These are phyloP conservation scores for Porphyrellus cyaneotinctus DNA, from an alignment of 768 basidiomycete genomes.

Conservation along the genomic window DNA sequence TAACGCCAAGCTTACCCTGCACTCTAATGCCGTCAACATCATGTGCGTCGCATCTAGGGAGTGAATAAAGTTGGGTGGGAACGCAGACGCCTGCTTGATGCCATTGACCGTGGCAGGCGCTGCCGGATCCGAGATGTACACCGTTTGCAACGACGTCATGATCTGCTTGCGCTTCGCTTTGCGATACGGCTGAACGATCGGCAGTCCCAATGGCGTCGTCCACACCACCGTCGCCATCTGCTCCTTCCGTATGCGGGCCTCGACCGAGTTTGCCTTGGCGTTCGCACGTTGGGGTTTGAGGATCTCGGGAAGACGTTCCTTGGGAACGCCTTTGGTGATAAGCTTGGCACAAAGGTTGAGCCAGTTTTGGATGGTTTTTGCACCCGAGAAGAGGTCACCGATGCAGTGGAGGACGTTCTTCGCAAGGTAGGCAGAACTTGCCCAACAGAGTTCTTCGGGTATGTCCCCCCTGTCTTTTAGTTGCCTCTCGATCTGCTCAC, in stretches of 20 bases:
- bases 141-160: conserved; percentile 77
- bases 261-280: conserved; percentile 20
- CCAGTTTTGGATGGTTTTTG: conserved; percentile 89
- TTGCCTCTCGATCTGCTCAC: conserved; percentile 91
- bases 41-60: conserved; percentile 98
- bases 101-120: conserved; percentile 74
- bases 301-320: conserved; percentile 54
- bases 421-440: conserved; percentile 73
- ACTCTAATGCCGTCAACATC: conserved; percentile 93
- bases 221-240: conserved; percentile 96
- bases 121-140: conserved; percentile 87
- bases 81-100: conserved; percentile 88
- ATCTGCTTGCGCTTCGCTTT: conserved; percentile 80
- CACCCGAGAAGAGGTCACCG: conserved; percentile 90
- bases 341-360: conserved; percentile 77
- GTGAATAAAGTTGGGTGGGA: conserved; percentile 99
- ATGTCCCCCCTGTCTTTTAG: conserved; percentile 73
- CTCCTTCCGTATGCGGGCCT: conserved; percentile 62
- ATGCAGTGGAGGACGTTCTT: conserved; percentile 76
- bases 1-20: conserved; percentile 50
- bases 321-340: conserved; percentile 82
- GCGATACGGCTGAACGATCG: conserved; percentile 95
- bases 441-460: conserved; percentile 68
- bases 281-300: conserved; percentile 18
- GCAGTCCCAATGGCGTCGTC: conserved; percentile 94